These are phyloP conservation scores for Anisodus tanguticus DNA, from an alignment of 257 asterid species.

Conservation along the genomic window DNA sequence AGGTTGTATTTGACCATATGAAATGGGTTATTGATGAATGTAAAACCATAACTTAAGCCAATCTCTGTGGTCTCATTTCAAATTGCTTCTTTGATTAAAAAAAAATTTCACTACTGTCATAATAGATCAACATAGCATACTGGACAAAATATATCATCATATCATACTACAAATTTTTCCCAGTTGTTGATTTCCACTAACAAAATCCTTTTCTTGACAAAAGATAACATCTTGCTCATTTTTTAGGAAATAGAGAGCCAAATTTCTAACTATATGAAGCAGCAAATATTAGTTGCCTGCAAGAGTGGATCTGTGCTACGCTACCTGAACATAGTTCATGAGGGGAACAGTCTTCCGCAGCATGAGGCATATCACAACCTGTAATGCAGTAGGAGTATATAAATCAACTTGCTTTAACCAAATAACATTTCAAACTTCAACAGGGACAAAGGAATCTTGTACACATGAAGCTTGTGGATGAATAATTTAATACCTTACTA, in stretches of 20 bases:
- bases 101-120: neutral
- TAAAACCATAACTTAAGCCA: constrained; percentile 11
- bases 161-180: constrained; percentile 8
- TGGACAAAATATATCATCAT: neutral
- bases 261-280: neutral
- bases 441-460: constrained; percentile 26
- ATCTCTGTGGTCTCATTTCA: neutral
- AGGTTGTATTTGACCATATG: neutral
- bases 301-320: neutral
- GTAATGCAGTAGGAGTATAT: constrained; percentile 40
- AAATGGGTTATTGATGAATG: neutral
- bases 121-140: constrained; percentile 9
- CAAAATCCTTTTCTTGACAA: constrained; percentile 13
- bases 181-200: constrained; percentile 3
- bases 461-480: constrained; percentile 1
- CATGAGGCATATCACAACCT: constrained; percentile 97
- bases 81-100: neutral
- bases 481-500: constrained; percentile 71
- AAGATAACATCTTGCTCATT: neutral
- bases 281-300: neutral
- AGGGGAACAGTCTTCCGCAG: constrained; percentile 87
- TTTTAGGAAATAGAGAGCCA: neutral
- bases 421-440: neutral
- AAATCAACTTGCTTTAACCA: constrained; percentile 35
- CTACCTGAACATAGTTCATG: constrained; percentile 92